Percentiles rank a stretch among this genome's conserved stretches.
phyloP scores from a whole-genome alignment of 2,329 filamentous ascomycete genomes.

The Sporothrix brasiliensis region DNA sequence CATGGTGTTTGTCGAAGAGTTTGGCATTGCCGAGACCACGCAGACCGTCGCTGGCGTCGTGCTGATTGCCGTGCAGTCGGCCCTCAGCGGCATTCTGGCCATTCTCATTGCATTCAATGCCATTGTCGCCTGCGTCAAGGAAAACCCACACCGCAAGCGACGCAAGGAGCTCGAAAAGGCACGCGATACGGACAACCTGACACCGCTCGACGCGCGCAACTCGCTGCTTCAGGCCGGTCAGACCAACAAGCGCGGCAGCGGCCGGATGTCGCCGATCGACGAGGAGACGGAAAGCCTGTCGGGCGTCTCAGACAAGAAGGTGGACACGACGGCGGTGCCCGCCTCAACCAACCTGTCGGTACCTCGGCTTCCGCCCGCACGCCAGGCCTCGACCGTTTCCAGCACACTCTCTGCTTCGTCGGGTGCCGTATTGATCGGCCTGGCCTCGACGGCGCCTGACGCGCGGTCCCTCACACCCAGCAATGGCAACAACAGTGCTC shows the following conservation, averaged over 20 bases:
- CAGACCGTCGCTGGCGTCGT: conserved; percentile 94
- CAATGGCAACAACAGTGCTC: background rate
- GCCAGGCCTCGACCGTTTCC: conserved; percentile 7
- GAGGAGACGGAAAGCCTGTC: conserved; percentile 1
- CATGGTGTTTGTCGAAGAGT: conserved; percentile 89
- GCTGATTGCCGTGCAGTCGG: conserved; percentile 86
- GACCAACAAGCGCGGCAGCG: conserved; percentile 32
- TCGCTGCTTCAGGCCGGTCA: conserved; percentile 71
- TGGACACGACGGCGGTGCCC: background rate
- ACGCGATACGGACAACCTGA: conserved; percentile 79
- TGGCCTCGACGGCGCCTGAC: conserved; percentile 7
- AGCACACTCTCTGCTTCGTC: conserved; percentile 26
- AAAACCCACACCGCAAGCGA: conserved; percentile 87
- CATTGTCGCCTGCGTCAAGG: conserved; percentile 76
- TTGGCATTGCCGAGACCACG: conserved; percentile 86
- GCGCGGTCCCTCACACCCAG: conserved; percentile 12
- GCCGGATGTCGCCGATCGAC: conserved; percentile 38
- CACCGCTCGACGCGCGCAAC: conserved; percentile 83
- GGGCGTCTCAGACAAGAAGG: background rate
- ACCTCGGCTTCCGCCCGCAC: conserved; percentile 19
- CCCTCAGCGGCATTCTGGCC: conserved; percentile 78
- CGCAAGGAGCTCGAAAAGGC: conserved; percentile 86
- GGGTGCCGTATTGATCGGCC: conserved; percentile 28
- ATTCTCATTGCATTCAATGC: conserved; percentile 89
- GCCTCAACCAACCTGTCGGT: background rate